A percentile compares a stretch with the other conserved stretches of the same genome.
Conservation (phyloP, 2,329 filamentous ascomycete genomes). For the Huntiella omanensis region DNA sequence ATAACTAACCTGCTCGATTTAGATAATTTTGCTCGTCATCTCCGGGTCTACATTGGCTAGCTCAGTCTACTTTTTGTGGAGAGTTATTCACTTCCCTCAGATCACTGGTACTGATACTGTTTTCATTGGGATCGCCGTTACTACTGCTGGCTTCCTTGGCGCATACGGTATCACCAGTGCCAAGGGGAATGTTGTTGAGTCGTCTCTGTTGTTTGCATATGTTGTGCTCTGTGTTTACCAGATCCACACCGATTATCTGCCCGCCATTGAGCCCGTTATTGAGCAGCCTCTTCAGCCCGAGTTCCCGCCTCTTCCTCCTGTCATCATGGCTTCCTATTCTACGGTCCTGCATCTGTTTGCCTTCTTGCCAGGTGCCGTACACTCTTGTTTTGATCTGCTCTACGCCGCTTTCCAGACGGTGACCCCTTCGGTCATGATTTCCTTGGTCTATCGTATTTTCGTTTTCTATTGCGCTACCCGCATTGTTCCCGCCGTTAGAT, state of each 20-base stretch:
- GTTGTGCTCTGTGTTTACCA: slow-evolving; percentile 98
- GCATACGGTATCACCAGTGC: slow-evolving; percentile 89
- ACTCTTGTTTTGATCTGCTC: slow-evolving; percentile 69
- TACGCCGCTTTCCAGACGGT: slow-evolving; percentile 88
- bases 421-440: slow-evolving; percentile 89
- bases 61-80: slow-evolving; percentile 90
- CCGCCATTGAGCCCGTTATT: slow-evolving; percentile 40
- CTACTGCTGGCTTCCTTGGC: slow-evolving; percentile 79
- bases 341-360: slow-evolving; percentile 72
- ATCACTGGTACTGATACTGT: slow-evolving; percentile 85
- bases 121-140: slow-evolving; percentile 80
- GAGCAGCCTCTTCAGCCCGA: slow-evolving; percentile 48
- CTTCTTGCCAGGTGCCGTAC: slow-evolving; percentile 63
- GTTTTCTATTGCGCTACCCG: slow-evolving; percentile 91
- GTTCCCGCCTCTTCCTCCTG: slow-evolving; percentile 86
- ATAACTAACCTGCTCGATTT: slow-evolving; percentile 1
- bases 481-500: slow-evolving; percentile 84
- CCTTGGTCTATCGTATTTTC: slow-evolving; percentile 77
- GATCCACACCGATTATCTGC: slow-evolving; percentile 95
- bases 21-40: slow-evolving; percentile 76
- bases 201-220: slow-evolving; percentile 87
- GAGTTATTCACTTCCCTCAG: slow-evolving; percentile 81
- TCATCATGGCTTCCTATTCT: slow-evolving; percentile 96
- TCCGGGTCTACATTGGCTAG: slow-evolving; percentile 86
- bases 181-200: slow-evolving; percentile 86